A percentile compares a stretch with the other conserved stretches of the same genome.
phyloP scores from a whole-genome alignment of 108 stramenopile genomes.

The Hondaea fermentalgiana region DNA sequence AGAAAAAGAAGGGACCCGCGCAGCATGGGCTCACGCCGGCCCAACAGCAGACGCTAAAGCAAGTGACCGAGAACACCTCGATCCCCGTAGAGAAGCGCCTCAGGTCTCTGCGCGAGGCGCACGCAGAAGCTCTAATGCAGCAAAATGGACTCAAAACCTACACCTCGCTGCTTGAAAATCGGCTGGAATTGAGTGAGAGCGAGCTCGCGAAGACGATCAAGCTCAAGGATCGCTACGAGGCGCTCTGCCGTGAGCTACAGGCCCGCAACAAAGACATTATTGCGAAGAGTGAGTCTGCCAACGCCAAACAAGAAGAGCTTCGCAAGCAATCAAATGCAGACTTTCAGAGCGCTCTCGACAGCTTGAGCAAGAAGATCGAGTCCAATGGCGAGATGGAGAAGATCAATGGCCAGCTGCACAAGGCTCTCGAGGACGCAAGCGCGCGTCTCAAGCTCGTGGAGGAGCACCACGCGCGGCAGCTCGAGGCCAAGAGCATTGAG shows the following conservation, averaged over 20 bases:
- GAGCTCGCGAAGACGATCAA: background rate
- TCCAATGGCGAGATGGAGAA: background rate
- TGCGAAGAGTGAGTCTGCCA: background rate
- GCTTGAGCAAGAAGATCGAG: background rate
- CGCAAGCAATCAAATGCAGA: background rate
- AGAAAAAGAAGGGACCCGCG: background rate
- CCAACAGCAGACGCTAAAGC: background rate
- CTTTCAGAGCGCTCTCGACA: background rate
- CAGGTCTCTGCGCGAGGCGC: background rate
- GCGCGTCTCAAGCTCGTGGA: background rate
- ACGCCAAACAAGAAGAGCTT: background rate
- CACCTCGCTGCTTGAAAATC: no score
- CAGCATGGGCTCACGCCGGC: background rate
- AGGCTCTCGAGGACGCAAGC: background rate
- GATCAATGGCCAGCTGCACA: background rate
- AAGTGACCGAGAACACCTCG: background rate
- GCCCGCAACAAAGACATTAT: background rate
- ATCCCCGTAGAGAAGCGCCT: background rate
- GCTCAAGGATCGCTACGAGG: background rate
- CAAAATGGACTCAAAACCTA: background rate
- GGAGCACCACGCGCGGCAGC: background rate
- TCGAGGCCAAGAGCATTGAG: conserved; percentile 10
- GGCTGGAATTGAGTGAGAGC: background rate
- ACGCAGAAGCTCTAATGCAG: background rate
- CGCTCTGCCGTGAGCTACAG: background rate